Evolutionary conservation across 192 early-diverging fungal species (phyloP), one percentile per base, ranked within the genome.

Genomic region (Lobosporangium transversale): DNA sequence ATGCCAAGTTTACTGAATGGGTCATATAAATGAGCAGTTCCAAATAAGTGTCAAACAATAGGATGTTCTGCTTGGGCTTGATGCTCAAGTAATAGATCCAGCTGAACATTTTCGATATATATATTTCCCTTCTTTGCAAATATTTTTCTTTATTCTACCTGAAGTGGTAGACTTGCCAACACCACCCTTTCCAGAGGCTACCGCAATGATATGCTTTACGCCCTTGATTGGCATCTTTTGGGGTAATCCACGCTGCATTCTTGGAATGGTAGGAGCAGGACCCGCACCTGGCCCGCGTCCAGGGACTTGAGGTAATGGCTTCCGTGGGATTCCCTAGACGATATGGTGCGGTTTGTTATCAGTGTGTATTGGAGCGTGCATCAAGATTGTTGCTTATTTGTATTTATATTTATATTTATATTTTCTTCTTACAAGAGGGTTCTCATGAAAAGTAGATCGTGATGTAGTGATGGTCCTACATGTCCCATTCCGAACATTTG

Each of bases 161-260:
- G 92, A 83, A 17, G 90, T 90, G 0, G 94, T 97, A 12, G 92
- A 93, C 59, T 97, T 97, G 18, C 95, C 95, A 2, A 96, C 94
- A 8, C 95, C 95, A 33, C 95, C 95, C 67, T 97, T 97, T 36
- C 92, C 94, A 20, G 92, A 95, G 24, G 94, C 88, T 1, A 97
- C 92, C 35, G 90, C 89, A 62, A 97, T 85, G 4, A 94, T 82
- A 40, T 90, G 83, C 53, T 87, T 86, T 11, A 96, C 91, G 27
- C 90, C 88, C 20, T 81, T 85, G 58, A 97, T 92, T 2, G 81
- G 65, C 69, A 70, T 69, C 70, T 91, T 90, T 32, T 80, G 70
- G 31, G 94, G 94, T 3, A 96, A 68, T 0, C 93, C 93, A 23
- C 89, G 81, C 50, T 83, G 80, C 75, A 86, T 85, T 44, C 88